Evolutionary conservation across 1,284 basidiomycete genomes (phyloP).

Genomic region (Irpex sp.): DNA sequence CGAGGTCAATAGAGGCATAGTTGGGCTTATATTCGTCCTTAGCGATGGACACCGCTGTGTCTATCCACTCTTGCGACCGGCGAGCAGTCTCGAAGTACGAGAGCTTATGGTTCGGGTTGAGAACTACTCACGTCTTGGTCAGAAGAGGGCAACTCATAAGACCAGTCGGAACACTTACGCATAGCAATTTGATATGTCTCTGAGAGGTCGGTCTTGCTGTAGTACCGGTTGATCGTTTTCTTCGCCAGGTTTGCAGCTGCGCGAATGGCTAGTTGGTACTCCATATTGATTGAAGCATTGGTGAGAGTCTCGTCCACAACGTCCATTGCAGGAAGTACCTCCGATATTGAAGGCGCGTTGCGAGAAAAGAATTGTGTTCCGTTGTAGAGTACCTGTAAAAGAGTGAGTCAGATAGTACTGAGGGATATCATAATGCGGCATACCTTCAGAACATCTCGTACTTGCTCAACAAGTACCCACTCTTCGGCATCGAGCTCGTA

Average conservation of each 20-base stretch:
- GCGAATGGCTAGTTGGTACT: conserved; percentile 20
- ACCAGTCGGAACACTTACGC: too few species aligned
- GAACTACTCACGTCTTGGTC: conserved; percentile 32
- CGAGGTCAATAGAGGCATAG: too few species aligned
- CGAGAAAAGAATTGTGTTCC: conserved; percentile 37
- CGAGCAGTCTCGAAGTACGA: conserved; percentile 33
- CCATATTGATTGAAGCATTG: conserved; percentile 14
- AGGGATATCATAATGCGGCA: not conserved
- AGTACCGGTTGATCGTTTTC: conserved; percentile 36
- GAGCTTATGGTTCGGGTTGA: conserved; percentile 39
- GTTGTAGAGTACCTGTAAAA: conserved; percentile 28
- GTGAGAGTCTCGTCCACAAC: conserved; percentile 33
- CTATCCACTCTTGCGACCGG: conserved; percentile 37
- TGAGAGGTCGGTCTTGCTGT: conserved; percentile 31
- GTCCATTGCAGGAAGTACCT: conserved; percentile 45
- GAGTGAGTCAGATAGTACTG: not conserved
- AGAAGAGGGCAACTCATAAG: too few species aligned
- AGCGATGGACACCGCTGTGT: conserved; percentile 26
- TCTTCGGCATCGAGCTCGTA: conserved; percentile 33
- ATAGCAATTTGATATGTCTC: conserved; percentile 7
- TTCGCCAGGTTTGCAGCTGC: conserved; percentile 22
- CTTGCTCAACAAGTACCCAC: conserved; percentile 28
- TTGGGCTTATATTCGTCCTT: conserved; percentile 15
- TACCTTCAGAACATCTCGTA: conserved; percentile 31
- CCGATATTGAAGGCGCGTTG: conserved; percentile 28